phyloP scores from a whole-genome alignment of 148 eudicot species.

The Simmondsia chinensis region DNA sequence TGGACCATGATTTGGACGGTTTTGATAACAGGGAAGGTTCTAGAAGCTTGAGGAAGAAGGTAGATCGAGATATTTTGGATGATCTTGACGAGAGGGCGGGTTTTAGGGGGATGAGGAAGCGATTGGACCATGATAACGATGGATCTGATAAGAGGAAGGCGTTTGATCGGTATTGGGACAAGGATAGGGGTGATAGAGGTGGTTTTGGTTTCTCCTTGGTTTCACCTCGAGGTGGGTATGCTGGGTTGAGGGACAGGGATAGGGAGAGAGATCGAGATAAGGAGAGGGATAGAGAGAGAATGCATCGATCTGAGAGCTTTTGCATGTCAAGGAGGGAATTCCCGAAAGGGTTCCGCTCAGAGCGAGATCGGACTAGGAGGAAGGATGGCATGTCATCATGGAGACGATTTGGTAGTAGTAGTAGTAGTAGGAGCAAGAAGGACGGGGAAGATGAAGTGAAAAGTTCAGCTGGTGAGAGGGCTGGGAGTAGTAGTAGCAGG shows the following conservation, averaged over 20 bases:
- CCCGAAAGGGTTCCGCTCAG: conserved; percentile 90
- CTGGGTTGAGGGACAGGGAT: conserved; percentile 28
- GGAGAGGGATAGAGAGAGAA: conserved; percentile 46
- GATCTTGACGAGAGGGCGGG: conserved; percentile 53
- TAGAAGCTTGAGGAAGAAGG: conserved; percentile 21
- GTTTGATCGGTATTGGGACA: conserved; percentile 66
- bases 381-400: conserved; percentile 71
- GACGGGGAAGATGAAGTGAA: conserved; percentile 60
- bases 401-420: conserved; percentile 61
- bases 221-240: conserved; percentile 62
- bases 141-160: conserved; percentile 51
- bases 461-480: conserved; percentile 39
- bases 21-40: conserved; percentile 18
- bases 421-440: conserved; percentile 43
- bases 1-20: conserved; percentile 34
- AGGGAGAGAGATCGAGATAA: conserved; percentile 23
- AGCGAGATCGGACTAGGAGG: conserved; percentile 76
- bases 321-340: conserved; percentile 66
- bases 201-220: conserved; percentile 35
- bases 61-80: conserved; percentile 17
- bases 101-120: conserved; percentile 44
- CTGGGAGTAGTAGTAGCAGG: conserved; percentile 32
- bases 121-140: conserved; percentile 65
- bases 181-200: conserved; percentile 41
- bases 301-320: conserved; percentile 80